Base-by-base conservation (phyloP, 345 rosid species). In the Gossypium thurberi region DNA sequence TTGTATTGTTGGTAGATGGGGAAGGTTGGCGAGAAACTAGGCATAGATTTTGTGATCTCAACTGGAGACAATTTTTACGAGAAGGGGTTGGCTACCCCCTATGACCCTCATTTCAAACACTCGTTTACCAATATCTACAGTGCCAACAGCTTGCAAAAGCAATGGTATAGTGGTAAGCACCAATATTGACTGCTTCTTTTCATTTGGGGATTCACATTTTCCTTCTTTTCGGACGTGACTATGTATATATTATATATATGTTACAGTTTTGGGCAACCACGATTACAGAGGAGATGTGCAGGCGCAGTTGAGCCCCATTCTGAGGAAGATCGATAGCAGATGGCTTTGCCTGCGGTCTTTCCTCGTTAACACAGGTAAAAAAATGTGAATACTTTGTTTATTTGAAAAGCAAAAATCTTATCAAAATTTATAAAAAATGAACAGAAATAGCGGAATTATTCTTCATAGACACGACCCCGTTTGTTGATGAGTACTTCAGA, bases 61-160 rank as follows among this genome's bases (percentile, higher is more conserved):
- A 86, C 90, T 0, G 97, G 98, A 25, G 97, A 93, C 76, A 93
- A 90, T 72, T 93, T 93, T 71, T 91, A 93, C 55, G 91, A 89
- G 0, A 67, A 87, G 20, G 94, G 98, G 2, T 73, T 93, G 65
- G 87, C 51, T 0, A 74, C 82, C 33, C 78, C 77, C 3, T 75
- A 71, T 52, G 98, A 91, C 79, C 87, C 81, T 1, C 79, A 77
- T 0, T 93, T 93, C 76, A 56, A 62, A 52, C 83, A 87, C 1
- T 93, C 94, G 0, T 89, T 93, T 70, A 56, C 86, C 55, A 61
- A 79, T 9, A 76, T 91, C 73, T 91, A 91, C 75, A 88, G 86
- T 0, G 88, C 89, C 4, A 86, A 82, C 40, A 83, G 93, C 81
- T 74, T 93, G 83, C 89, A 87, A 51, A 91, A 86, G 78, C 92